phyloP scores from a whole-genome alignment of 208 protist species.

The Trichomonas tenax region DNA sequence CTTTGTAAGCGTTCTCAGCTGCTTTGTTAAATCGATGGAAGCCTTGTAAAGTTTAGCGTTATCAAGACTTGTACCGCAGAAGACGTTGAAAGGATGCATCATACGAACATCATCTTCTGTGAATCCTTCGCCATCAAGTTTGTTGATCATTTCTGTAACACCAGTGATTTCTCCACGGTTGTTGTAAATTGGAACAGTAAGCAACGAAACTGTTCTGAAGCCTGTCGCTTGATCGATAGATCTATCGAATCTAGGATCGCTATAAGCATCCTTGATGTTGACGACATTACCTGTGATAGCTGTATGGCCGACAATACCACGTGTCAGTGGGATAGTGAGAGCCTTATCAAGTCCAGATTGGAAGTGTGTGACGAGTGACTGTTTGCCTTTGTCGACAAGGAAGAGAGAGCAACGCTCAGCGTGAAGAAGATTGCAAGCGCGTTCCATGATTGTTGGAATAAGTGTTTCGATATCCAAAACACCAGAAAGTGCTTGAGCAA shows the following conservation, averaged over 20 bases:
- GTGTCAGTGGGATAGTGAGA: background rate
- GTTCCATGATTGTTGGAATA: background rate
- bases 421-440: background rate
- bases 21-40: background rate
- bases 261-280: conserved; percentile 44
- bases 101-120: conserved; percentile 20
- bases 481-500: background rate
- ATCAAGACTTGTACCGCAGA: background rate
- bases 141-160: conserved; percentile 41
- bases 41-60: background rate
- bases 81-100: conserved; percentile 22
- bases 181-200: conserved; percentile 24
- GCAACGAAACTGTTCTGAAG: background rate
- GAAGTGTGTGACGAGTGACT: background rate
- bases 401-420: background rate
- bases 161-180: conserved; percentile 33
- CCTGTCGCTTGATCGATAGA: background rate
- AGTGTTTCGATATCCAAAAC: background rate
- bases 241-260: conserved; percentile 37
- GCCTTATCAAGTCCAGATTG: background rate
- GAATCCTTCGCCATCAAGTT: conserved; percentile 10
- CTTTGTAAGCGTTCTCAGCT: background rate
- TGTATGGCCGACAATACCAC: conserved; percentile 29
- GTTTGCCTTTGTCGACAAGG: background rate
- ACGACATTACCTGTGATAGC: conserved; percentile 33